Percentiles rank a stretch among this genome's conserved stretches.
phyloP scores from a whole-genome alignment of 108 stramenopile genomes.

The Nannochloropsis salina region DNA sequence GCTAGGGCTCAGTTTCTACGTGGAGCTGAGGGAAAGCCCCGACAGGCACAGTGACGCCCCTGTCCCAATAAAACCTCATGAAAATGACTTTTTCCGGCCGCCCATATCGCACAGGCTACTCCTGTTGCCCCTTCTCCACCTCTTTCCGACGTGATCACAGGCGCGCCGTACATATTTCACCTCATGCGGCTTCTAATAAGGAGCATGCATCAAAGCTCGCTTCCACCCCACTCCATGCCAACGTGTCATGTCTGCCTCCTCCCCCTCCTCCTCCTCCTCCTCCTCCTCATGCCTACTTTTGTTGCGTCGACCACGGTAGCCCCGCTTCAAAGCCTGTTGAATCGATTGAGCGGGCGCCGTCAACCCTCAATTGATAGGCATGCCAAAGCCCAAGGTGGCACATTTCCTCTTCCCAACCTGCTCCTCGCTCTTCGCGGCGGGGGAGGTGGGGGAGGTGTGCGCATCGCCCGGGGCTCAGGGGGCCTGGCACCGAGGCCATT shows the following conservation, averaged over 20 bases:
- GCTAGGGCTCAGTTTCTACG: no score
- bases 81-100: no score
- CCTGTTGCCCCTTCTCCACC: not conserved
- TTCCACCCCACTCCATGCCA: no score
- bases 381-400: not conserved
- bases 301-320: not conserved
- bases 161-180: no score
- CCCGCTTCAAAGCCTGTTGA: not conserved
- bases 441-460: not conserved
- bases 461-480: not conserved
- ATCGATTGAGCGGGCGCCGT: not conserved
- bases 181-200: no score
- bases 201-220: no score
- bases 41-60: no score
- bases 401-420: not conserved
- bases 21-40: no score
- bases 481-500: not conserved
- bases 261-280: not conserved
- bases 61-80: no score
- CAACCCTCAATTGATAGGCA: not conserved
- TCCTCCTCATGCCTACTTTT: not conserved
- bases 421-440: slow-evolving; percentile 15
- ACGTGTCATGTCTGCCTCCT: not conserved
- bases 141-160: no score
- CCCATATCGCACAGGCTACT: not conserved